Evolutionary conservation across 2,329 filamentous ascomycete genomes (phyloP).

Genomic region (Thelonectria discophora): DNA sequence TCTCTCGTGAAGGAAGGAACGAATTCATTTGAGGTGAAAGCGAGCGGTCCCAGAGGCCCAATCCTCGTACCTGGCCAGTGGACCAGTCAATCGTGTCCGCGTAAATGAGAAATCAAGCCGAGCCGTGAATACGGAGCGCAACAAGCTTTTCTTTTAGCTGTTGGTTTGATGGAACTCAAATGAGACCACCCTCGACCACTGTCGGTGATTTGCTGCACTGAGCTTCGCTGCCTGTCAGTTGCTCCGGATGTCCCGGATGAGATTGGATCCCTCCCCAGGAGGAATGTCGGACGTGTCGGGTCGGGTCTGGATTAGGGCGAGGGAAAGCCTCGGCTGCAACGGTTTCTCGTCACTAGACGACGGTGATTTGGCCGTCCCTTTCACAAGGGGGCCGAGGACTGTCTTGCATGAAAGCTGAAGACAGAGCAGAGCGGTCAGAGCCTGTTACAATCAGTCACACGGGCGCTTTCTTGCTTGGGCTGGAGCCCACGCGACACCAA

Average conservation of each 20-base stretch:
- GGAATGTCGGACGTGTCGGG: neutral
- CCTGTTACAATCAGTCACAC: constrained; percentile 1
- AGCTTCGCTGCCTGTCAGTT: neutral
- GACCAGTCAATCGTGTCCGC: neutral
- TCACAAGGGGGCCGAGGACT: neutral
- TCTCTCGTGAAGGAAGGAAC: neutral
- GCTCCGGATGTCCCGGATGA: constrained; percentile 17
- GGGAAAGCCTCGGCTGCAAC: constrained; percentile 1
- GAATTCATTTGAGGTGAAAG: neutral
- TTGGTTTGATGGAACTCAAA: neutral
- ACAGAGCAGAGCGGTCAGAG: neutral
- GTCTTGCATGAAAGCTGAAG: neutral
- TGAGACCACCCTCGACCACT: neutral
- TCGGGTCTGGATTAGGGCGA: constrained; percentile 1
- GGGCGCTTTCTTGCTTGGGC: neutral
- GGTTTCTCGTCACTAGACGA: neutral
- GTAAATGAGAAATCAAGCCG: neutral
- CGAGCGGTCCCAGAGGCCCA: neutral
- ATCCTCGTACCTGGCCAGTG: too few species aligned
- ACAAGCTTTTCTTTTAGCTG: neutral
- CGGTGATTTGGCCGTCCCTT: neutral
- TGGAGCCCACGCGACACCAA: constrained; percentile 5
- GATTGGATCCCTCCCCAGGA: neutral
- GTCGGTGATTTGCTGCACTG: neutral
- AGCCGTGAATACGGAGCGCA: neutral